Base-by-base conservation (phyloP, 495 filamentous ascomycete genomes). In the Aspergillus kassunensis region DNA sequence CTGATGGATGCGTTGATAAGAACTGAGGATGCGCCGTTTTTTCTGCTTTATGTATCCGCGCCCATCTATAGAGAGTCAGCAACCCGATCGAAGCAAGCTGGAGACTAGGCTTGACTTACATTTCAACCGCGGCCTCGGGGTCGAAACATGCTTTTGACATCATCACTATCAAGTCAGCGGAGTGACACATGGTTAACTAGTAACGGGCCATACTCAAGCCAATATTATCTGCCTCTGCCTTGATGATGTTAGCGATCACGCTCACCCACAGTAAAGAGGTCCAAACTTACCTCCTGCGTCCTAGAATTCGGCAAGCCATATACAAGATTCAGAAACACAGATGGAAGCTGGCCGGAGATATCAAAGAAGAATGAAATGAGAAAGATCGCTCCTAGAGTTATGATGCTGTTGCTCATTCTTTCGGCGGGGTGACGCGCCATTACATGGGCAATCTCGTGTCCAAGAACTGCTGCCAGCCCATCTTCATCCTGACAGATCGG, bases 401-500 rank as follows among this genome's bases (percentile, higher is more conserved):
- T 63, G n/a, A 86, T 67, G 15, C 70, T 71, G 46, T 80, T 74
- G 48, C 80, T 87, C 78, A 95, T 79, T 9, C 83, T 72, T 69
- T 97, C 92, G 2, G 78, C 88, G 0, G 80, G 70, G 58, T 97
- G 92, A 31, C 83, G 83, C 1, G 91, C 91, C 1, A 96, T 72
- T 31, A 89, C 88, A 62, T 97, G 92, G n/a, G 90, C 89, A 52
- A 97, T 95, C 71, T 97, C 92, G 64, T 97, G 92, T 6, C 89
- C 89, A 7, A 97, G 70, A 1, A 97, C 87, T 3, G 90, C 81
- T 12, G 92, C 92, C 15, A 97, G 69, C 0, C 86, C 88, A 57
- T 88, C 80, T 29, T 95, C 88, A 44, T 76, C 80, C 35, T 72
- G 48, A 40, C 87, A 88, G 13, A 96, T 73, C 2, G 81, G 81